A percentile compares a stretch with the other conserved stretches of the same genome.
Evolutionary conservation across 371 early-diverging fungal genomes (phyloP).

Genomic region (Capillidium heterosporum): DNA sequence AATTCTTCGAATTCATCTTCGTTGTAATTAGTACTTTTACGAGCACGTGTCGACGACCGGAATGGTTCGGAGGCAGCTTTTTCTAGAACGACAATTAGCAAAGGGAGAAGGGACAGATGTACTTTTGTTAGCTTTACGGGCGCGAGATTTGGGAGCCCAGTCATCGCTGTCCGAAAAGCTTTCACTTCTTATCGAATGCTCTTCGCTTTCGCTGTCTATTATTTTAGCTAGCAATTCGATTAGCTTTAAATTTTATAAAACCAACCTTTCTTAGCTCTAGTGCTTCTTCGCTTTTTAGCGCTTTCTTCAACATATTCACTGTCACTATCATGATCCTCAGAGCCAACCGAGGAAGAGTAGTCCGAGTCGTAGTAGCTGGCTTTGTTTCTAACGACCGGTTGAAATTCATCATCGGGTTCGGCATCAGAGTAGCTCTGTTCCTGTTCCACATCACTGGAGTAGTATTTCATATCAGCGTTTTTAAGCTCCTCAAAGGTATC

Average conservation of each 20-base stretch:
- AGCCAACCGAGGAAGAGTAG: background rate
- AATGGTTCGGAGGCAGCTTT: background rate
- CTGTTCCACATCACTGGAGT: no score
- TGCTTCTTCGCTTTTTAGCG: background rate
- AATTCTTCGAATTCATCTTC: constrained; percentile 1
- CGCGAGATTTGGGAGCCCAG: background rate
- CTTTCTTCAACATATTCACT: constrained; percentile 1
- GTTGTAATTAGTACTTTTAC: constrained; percentile 2
- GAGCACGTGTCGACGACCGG: background rate
- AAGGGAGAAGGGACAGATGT: background rate
- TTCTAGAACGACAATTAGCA: background rate
- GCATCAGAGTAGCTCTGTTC: no score
- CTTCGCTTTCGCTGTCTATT: background rate
- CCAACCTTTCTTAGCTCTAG: background rate
- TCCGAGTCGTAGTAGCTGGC: background rate
- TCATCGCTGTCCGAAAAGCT: background rate
- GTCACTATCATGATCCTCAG: background rate
- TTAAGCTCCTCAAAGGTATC: no score
- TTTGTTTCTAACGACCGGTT: no score
- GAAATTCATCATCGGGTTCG: no score
- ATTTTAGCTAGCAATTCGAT: background rate
- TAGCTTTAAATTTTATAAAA: background rate
- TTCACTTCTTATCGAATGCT: background rate
- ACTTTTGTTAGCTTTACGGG: no score
- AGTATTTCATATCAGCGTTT: no score